A percentile compares a stretch with the other conserved stretches of the same genome.
Conservation (phyloP, 805 yeast genomes). For the Candida endomychidarum region DNA sequence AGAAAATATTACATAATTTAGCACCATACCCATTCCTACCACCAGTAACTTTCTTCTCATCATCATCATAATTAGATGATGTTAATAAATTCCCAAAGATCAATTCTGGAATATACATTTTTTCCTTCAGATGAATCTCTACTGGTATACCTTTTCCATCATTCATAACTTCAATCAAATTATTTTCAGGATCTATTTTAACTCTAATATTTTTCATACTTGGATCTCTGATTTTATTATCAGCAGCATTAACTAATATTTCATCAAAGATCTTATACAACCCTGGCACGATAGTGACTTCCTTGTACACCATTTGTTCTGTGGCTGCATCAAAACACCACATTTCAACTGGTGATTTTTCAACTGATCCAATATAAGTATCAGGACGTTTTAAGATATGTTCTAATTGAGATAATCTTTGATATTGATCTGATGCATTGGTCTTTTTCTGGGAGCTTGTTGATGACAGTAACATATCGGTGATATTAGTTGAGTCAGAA, state of each 20-base stretch:
- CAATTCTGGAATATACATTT: slow-evolving; percentile 91
- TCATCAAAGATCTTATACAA: slow-evolving; percentile 95
- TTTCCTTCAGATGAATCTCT: slow-evolving; percentile 88
- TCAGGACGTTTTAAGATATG: slow-evolving; percentile 97
- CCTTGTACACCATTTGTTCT: slow-evolving; percentile 48
- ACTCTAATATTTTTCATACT: slow-evolving; percentile 84
- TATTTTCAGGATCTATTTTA: slow-evolving; percentile 71
- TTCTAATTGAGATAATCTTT: slow-evolving; percentile 90
- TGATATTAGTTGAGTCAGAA: slow-evolving; percentile 24
- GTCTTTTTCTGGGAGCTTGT: slow-evolving; percentile 10
- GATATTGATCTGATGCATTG: slow-evolving; percentile 72
- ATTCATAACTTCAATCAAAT: slow-evolving; percentile 76
- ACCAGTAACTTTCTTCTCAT: slow-evolving; percentile 94
- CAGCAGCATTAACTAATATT: slow-evolving; percentile 96
- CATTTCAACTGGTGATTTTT: slow-evolving; percentile 71
- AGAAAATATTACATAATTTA: slow-evolving; percentile 92
- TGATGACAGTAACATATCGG: slow-evolving; percentile 6
- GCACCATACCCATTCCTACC: slow-evolving; percentile 99
- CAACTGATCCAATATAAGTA: slow-evolving; percentile 95
- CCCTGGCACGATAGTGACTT: slow-evolving; percentile 90
- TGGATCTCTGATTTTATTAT: slow-evolving; percentile 94
- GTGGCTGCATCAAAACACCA: slow-evolving; percentile 70
- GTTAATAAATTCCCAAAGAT: slow-evolving; percentile 94
- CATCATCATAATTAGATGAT: slow-evolving; percentile 93
- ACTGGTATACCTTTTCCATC: slow-evolving; percentile 96